Conservation (phyloP, 306 rosid species). For the Sicyos baderoa region DNA sequence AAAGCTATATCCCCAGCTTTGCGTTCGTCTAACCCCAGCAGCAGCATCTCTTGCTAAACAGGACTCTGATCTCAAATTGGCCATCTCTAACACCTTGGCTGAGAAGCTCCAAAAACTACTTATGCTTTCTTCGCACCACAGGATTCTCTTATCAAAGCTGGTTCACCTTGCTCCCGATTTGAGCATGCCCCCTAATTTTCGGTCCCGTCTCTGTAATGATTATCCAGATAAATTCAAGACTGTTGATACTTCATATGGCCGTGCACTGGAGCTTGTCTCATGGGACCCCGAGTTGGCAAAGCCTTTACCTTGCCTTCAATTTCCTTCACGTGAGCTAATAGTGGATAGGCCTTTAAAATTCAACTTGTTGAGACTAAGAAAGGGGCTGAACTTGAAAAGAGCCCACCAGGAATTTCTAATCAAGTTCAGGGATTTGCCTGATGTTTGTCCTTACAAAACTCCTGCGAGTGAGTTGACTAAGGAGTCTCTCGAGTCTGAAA, state of each 20-base stretch:
- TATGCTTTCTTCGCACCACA: constrained; percentile 68
- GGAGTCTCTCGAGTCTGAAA: constrained; percentile 73
- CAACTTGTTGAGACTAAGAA: constrained; percentile 69
- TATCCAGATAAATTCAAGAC: constrained; percentile 68
- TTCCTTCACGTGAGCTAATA: constrained; percentile 43
- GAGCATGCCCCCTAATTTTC: constrained; percentile 76
- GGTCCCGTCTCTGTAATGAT: constrained; percentile 74
- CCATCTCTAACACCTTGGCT: constrained; percentile 53
- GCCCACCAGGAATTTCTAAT: constrained; percentile 62
- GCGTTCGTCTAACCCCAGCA: constrained; percentile 83
- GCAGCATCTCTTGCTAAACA: constrained; percentile 69
- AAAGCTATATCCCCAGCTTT: constrained; percentile 56
- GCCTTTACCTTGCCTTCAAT: constrained; percentile 38
- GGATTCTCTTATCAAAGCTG: constrained; percentile 62
- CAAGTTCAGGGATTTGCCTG: constrained; percentile 62
- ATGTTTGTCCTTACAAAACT: constrained; percentile 61
- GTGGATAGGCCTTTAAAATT: constrained; percentile 89
- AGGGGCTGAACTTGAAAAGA: constrained; percentile 75
- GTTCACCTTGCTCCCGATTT: constrained; percentile 91
- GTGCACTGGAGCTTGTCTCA: constrained; percentile 83
- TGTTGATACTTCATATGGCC: constrained; percentile 73
- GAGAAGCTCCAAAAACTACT: constrained; percentile 79
- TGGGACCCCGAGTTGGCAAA: constrained; percentile 61
- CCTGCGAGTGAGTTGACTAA: constrained; percentile 32
- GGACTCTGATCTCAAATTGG: constrained; percentile 44